phyloP scores from a whole-genome alignment of 805 yeast genomes.

The Jamesozyma jinghongensis region DNA sequence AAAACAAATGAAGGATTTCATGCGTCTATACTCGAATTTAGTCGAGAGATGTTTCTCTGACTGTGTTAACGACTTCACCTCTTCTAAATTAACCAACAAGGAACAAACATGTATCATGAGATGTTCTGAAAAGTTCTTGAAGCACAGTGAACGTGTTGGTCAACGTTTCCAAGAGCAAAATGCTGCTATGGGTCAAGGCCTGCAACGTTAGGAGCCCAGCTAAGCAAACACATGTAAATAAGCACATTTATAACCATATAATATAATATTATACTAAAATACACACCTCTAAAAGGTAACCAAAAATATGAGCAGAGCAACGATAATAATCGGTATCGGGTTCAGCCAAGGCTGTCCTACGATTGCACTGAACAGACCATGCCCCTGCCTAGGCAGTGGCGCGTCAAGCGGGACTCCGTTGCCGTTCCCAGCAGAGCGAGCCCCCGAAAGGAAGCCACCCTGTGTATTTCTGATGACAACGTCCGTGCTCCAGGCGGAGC shows the following conservation, averaged over 20 bases:
- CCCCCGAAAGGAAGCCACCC: background rate
- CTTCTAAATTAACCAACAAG: conserved; percentile 73
- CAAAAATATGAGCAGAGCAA: conserved; percentile 13
- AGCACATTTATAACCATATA: background rate
- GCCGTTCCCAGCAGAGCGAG: conserved; percentile 26
- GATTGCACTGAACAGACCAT: conserved; percentile 33
- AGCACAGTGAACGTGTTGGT: conserved; percentile 97
- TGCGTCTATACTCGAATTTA: conserved; percentile 89
- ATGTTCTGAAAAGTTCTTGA: conserved; percentile 95
- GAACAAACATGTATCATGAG: conserved; percentile 80
- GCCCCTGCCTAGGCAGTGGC: conserved; percentile 1
- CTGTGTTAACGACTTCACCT: conserved; percentile 97
- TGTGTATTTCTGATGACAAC: conserved; percentile 29
- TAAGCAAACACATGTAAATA: background rate
- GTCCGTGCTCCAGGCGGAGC: conserved; percentile 5
- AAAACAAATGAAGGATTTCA: conserved; percentile 98
- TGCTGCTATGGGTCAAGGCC: conserved; percentile 64
- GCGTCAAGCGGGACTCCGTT: conserved; percentile 28
- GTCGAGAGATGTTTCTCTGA: conserved; percentile 96
- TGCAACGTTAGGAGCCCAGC: conserved; percentile 30
- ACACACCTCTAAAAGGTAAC: background rate
- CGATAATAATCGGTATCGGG: conserved; percentile 33
- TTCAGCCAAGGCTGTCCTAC: conserved; percentile 25
- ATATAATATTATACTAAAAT: background rate
- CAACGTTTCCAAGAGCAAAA: conserved; percentile 98